These are phyloP conservation scores for Pyrenophora teres DNA, from an alignment of 2,329 filamentous ascomycete genomes.

Conservation along the genomic window DNA sequence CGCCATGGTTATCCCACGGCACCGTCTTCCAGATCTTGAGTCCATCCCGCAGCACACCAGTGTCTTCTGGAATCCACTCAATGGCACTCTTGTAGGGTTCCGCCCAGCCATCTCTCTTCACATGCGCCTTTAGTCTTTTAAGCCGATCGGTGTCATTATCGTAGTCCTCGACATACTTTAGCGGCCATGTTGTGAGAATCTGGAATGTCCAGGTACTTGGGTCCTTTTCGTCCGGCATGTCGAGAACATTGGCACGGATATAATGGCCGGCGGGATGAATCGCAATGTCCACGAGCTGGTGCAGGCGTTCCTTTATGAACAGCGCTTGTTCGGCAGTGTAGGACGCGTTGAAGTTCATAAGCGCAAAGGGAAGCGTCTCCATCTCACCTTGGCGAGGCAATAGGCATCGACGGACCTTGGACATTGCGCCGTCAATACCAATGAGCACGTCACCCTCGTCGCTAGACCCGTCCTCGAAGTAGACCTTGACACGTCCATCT, in stretches of 20 bases:
- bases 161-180: slow-evolving; percentile 33
- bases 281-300: slow-evolving; percentile 40
- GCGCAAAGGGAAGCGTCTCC: slow-evolving; percentile 33
- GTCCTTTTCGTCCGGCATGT: slow-evolving; percentile 39
- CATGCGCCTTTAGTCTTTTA: slow-evolving; percentile 33
- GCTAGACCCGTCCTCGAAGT: slow-evolving; percentile 33
- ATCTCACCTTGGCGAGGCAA: slow-evolving; percentile 24
- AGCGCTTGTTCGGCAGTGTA: slow-evolving; percentile 32
- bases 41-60: slow-evolving; percentile 34
- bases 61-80: slow-evolving; percentile 41
- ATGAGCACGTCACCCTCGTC: slow-evolving; percentile 29
- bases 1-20: slow-evolving; percentile 41
- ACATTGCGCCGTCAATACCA: slow-evolving; percentile 37
- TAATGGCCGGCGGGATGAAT: slow-evolving; percentile 41
- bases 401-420: slow-evolving; percentile 32
- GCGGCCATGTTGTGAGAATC: slow-evolving; percentile 38
- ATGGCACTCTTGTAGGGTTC: slow-evolving; percentile 44
- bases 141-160: slow-evolving; percentile 33
- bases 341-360: slow-evolving; percentile 39
- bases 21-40: slow-evolving; percentile 45
- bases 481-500: slow-evolving; percentile 31
- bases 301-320: slow-evolving; percentile 30
- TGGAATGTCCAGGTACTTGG: slow-evolving; percentile 45
- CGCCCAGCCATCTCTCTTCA: slow-evolving; percentile 34
- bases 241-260: slow-evolving; percentile 38